Evolutionary conservation across 2,329 filamentous ascomycete species (phyloP).

Genomic region (Diaporthe eres): DNA sequence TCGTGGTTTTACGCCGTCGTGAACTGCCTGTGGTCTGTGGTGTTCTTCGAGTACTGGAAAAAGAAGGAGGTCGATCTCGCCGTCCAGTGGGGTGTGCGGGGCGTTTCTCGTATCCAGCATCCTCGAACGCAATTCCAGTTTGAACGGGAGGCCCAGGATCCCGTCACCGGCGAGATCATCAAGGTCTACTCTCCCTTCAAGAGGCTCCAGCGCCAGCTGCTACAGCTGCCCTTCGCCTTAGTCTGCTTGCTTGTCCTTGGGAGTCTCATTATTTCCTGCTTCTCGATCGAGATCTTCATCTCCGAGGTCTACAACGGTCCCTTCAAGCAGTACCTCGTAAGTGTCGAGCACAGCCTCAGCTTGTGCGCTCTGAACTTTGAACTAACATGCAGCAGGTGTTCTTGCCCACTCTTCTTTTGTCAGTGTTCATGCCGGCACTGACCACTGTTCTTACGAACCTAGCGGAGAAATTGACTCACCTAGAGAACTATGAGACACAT

Average conservation of each 20-base stretch:
- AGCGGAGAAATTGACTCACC: conserved; percentile 82
- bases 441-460: conserved; percentile 81
- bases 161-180: conserved; percentile 84
- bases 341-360: conserved; percentile 47
- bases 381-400: conserved; percentile 73
- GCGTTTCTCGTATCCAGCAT: conserved; percentile 85
- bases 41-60: conserved; percentile 98
- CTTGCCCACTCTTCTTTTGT: conserved; percentile 90
- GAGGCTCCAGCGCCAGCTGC: conserved; percentile 80
- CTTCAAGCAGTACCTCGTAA: conserved; percentile 85
- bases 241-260: conserved; percentile 81
- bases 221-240: conserved; percentile 88
- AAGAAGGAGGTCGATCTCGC: conserved; percentile 89
- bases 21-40: conserved; percentile 87
- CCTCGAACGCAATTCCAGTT: conserved; percentile 84
- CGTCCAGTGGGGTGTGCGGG: conserved; percentile 89
- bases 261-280: conserved; percentile 86
- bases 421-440: conserved; percentile 83
- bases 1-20: conserved; percentile 84
- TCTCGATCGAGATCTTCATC: conserved; percentile 95
- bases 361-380: background rate
- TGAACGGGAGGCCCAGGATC: conserved; percentile 82
- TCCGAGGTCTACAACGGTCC: conserved; percentile 93
- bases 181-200: conserved; percentile 83
- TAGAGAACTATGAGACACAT: conserved; percentile 93